Conservation (phyloP, 805 yeast species). For the Cyberlindnera amylophila region DNA sequence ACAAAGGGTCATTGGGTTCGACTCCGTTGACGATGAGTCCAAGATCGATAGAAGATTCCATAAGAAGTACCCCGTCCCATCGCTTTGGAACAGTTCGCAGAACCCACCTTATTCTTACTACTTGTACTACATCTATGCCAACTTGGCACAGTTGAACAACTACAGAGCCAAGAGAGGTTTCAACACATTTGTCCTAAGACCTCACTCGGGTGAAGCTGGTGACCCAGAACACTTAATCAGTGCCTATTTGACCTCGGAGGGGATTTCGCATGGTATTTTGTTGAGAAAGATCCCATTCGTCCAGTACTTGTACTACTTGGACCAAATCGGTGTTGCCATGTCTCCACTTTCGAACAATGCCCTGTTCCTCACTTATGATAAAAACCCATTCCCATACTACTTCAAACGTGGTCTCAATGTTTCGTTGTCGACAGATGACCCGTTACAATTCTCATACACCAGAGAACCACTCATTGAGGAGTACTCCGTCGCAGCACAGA, state of each 20-base stretch:
- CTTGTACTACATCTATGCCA: conserved; percentile 83
- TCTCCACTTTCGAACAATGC: conserved; percentile 97
- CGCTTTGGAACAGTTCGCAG: conserved; percentile 67
- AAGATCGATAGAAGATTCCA: conserved; percentile 82
- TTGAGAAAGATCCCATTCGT: conserved; percentile 92
- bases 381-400: conserved; percentile 89
- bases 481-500: conserved; percentile 97
- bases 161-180: conserved; percentile 73
- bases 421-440: conserved; percentile 95
- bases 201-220: conserved; percentile 99
- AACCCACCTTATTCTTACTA: conserved; percentile 99
- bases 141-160: conserved; percentile 79
- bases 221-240: conserved; percentile 95
- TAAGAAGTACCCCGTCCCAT: conserved; percentile 81
- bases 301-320: conserved; percentile 88
- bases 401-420: conserved; percentile 93
- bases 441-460: conserved; percentile 94
- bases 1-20: conserved; percentile 95
- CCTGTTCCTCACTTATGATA: conserved; percentile 89
- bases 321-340: conserved; percentile 97
- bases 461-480: conserved; percentile 97
- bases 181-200: conserved; percentile 91
- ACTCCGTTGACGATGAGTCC: conserved; percentile 97
- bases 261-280: conserved; percentile 92
- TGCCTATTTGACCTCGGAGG: conserved; percentile 84